Conservation (phyloP, 257 asterid genomes). For the Capsicum rhomboideum region DNA sequence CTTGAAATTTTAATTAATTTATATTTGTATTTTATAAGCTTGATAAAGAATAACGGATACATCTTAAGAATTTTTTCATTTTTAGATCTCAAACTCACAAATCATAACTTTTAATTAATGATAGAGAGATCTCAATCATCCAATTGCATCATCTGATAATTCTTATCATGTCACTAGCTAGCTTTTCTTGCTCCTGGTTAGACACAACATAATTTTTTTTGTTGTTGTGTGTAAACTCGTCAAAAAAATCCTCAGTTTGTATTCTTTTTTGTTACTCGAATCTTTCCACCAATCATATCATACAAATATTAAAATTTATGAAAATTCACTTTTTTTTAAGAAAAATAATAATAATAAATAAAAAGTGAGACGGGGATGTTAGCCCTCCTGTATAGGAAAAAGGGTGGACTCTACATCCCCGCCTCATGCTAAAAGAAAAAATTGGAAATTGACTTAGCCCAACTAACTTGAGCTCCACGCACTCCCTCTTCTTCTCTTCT, state of each 20-base stretch:
- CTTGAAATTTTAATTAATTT: background rate
- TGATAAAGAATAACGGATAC: fast-evolving
- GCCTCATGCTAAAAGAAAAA: background rate
- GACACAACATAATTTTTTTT: no score
- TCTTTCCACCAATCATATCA: no score
- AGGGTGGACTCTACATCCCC: background rate
- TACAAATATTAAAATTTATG: no score
- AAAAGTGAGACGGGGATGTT: no score
- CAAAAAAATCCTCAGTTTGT: background rate
- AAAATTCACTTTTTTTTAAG: no score
- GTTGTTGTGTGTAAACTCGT: background rate
- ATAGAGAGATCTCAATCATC: fast-evolving
- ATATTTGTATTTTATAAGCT: background rate
- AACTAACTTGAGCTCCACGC: conserved; percentile 26
- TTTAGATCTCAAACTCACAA: background rate
- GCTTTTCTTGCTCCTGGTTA: no score
- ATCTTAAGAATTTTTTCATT: background rate
- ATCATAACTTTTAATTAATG: background rate
- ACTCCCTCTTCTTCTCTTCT: conserved; percentile 2
- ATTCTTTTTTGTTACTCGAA: no score
- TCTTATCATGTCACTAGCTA: no score
- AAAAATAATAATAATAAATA: no score
- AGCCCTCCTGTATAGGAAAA: background rate
- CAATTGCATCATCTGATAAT: no score
- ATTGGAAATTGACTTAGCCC: conserved; percentile 20